These are phyloP conservation scores for Garcia nutans DNA, from an alignment of 345 rosid genomes.

Conservation along the genomic window DNA sequence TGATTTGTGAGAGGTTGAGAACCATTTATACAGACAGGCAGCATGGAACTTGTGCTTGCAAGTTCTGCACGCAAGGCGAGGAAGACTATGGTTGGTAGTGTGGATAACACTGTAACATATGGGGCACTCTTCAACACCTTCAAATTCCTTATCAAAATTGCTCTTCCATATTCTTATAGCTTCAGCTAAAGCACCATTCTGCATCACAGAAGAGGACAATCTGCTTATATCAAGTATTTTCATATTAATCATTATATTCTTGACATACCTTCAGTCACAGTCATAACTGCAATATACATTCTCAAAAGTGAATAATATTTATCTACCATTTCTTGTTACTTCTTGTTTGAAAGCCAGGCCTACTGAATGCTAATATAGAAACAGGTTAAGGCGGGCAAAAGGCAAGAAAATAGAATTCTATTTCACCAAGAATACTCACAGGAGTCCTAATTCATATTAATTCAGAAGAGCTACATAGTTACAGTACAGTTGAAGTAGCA, in stretches of 20 bases:
- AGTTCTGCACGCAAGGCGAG: conserved; percentile 88
- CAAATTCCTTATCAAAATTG: conserved; percentile 91
- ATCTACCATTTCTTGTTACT: not conserved
- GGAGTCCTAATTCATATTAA: not conserved
- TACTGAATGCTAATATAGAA: not conserved
- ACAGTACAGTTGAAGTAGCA: not conserved
- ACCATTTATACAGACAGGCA: conserved; percentile 94
- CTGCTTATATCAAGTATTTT: not conserved
- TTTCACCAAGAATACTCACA: not conserved
- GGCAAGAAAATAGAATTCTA: not conserved
- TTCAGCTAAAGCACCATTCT: conserved; percentile 97
- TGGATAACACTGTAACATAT: conserved; percentile 98
- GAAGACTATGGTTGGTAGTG: conserved; percentile 80
- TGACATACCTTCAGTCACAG: not conserved
- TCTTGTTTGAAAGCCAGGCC: not conserved
- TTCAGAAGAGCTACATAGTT: not conserved
- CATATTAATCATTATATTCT: not conserved
- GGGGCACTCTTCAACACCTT: conserved; percentile 98
- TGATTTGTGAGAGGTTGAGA: conserved; percentile 84
- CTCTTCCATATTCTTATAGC: conserved; percentile 89
- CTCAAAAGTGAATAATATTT: too few species aligned
- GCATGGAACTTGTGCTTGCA: conserved; percentile 96
- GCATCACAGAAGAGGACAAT: conserved; percentile 25
- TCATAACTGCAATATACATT: not conserved
- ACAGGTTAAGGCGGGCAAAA: not conserved